A percentile compares a stretch with the other conserved stretches of the same genome.
Conservation (phyloP, 2,329 filamentous ascomycete species). For the Cadophora malorum region DNA sequence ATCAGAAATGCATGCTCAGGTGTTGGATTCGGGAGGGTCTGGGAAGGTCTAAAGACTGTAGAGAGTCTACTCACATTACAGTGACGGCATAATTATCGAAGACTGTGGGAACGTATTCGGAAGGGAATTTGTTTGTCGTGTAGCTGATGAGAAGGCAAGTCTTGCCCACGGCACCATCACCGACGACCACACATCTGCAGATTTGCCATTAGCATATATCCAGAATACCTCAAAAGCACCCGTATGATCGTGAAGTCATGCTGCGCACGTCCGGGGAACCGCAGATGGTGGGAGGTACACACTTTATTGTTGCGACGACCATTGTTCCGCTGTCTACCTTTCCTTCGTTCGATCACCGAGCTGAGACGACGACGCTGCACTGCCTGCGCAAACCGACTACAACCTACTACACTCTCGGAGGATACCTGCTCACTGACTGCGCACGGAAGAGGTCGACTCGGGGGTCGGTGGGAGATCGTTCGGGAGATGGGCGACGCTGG, state of each 20-base stretch:
- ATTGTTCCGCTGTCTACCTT: slow-evolving; percentile 36
- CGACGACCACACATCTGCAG: slow-evolving; percentile 93
- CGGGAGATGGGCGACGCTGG: slow-evolving; percentile 13
- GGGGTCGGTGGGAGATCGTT: slow-evolving; percentile 14
- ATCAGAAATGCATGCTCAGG: background rate
- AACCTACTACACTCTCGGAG: slow-evolving; percentile 4
- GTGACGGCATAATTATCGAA: slow-evolving; percentile 99
- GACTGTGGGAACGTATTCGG: slow-evolving; percentile 98
- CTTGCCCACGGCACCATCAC: slow-evolving; percentile 99
- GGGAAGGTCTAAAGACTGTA: background rate
- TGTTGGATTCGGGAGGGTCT: background rate
- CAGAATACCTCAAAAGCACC: background rate
- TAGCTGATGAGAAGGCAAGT: slow-evolving; percentile 99
- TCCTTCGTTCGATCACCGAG: slow-evolving; percentile 23
- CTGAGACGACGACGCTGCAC: slow-evolving; percentile 19
- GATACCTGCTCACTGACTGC: background rate
- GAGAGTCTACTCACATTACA: slow-evolving; percentile 80
- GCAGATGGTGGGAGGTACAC: slow-evolving; percentile 44
- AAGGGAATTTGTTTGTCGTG: slow-evolving; percentile 99
- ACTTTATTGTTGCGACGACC: slow-evolving; percentile 70
- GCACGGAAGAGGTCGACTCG: slow-evolving; percentile 15
- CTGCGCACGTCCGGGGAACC: slow-evolving; percentile 18
- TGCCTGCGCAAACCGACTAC: slow-evolving; percentile 16
- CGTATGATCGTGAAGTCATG: background rate
- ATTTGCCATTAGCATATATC: slow-evolving; percentile 36